Evolutionary conservation across 192 early-diverging fungal species (phyloP).

Genomic region (Chytriomyces hyalinus): DNA sequence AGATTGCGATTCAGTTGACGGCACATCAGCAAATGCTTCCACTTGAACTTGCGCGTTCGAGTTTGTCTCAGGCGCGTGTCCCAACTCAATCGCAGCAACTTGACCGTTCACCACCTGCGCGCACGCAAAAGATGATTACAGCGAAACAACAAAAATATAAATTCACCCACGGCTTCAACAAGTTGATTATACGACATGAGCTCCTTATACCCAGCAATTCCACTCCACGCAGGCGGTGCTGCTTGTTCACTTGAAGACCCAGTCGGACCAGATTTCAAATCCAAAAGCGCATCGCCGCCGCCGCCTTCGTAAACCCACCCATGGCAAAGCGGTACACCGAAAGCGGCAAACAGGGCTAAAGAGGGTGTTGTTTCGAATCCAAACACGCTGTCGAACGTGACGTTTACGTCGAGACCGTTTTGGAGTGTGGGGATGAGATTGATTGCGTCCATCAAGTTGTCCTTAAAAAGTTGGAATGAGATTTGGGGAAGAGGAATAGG

Average conservation of each 20-base stretch:
- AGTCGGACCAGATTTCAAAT: not conserved
- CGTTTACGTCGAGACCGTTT: slow-evolving; percentile 79
- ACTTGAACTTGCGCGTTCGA: too few species aligned
- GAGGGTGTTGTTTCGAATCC: slow-evolving; percentile 75
- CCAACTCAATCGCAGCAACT: not conserved
- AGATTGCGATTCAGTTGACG: too few species aligned
- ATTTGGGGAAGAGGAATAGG: not conserved
- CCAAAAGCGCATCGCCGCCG: slow-evolving; percentile 54
- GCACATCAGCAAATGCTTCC: too few species aligned
- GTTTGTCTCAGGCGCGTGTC: not conserved
- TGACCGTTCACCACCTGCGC: not conserved
- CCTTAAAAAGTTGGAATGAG: slow-evolving; percentile 13
- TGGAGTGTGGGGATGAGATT: slow-evolving; percentile 65
- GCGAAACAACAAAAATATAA: slow-evolving; percentile 27
- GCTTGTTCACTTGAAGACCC: not conserved
- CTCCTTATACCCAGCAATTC: slow-evolving; percentile 7
- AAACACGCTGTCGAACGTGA: slow-evolving; percentile 72
- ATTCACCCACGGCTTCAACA: slow-evolving; percentile 77
- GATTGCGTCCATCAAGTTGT: slow-evolving; percentile 63
- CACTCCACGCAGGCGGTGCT: not conserved
- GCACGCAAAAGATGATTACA: not conserved
- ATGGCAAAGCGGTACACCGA: slow-evolving; percentile 81
- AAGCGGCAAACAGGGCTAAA: slow-evolving; percentile 75
- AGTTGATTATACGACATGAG: slow-evolving; percentile 70
- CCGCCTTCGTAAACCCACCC: slow-evolving; percentile 80